Evolutionary conservation across 148 eudicot species (phyloP), one percentile per base, ranked within the genome.

Genomic region (Rhododendron williamsianum): DNA sequence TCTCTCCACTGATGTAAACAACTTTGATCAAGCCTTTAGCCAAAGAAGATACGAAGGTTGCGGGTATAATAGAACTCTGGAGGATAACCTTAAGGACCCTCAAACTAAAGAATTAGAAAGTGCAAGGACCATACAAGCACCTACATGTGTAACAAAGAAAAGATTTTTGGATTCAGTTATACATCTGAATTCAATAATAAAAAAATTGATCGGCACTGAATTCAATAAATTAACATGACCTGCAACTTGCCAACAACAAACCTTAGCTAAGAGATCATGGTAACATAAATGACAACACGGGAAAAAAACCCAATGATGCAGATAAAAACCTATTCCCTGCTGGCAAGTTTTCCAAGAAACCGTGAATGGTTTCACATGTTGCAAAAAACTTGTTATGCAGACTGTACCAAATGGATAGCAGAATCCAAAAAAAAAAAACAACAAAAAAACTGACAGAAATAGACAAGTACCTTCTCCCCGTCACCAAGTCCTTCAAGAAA

Each of bases 401-500:
- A 27, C 4, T 33, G 41, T 27, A 33, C 19, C 76, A 33, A 30
- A 33, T 71, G 76, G 38, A 71, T 4, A 12, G 38, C 19, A 71
- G 76, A 71, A 71, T 71, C 76, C 41, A 36, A 56, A 83, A 30
- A n/a, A 77, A 84, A 19, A 58, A 18, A 30, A 38, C 84, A 83
- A 27, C 3, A 58, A 18, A 30, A 38, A 85, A 83, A 27, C 4
- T 5, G 52, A 74, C 36, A 35, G 41, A 65, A 81, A 52, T 25
- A 88, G 73, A 69, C 83, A 76, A n/a, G 80, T 46, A 96, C 99
- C 99, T 94, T 95, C 69, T 94, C 95, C 49, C 87, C 95, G 35
- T 92, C 94, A 33, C 90, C 82, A 84, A 95, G 98, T 84, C 91
- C 92, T 71, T 96, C 94, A 43, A 96, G 88, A 84, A 95, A 90